Percentiles rank a stretch among this genome's conserved stretches.
phyloP scores from a whole-genome alignment of 2,329 filamentous ascomycete species.

The Thielaviopsis euricoi region DNA sequence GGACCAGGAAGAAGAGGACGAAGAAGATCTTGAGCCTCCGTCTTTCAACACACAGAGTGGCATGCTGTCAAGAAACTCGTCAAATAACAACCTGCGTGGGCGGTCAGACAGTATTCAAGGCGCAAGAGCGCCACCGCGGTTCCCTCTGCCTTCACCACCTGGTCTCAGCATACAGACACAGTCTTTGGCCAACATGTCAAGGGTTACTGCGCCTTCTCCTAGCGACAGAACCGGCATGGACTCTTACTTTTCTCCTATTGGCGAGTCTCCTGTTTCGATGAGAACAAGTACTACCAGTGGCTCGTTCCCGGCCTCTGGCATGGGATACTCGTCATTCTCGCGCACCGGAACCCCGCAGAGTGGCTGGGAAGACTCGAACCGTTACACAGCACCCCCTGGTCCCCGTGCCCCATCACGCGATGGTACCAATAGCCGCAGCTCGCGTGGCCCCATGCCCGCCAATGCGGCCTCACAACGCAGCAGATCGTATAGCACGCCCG shows the following conservation, averaged over 20 bases:
- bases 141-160: slow-evolving; percentile 45
- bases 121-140: slow-evolving; percentile 51
- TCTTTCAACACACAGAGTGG: slow-evolving; percentile 9
- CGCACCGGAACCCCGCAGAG: slow-evolving; percentile 54
- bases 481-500: slow-evolving; percentile 86
- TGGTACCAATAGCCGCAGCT: slow-evolving; percentile 31
- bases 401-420: slow-evolving; percentile 67
- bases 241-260: slow-evolving; percentile 84
- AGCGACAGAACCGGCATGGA: slow-evolving; percentile 49
- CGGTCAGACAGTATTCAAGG: slow-evolving; percentile 53
- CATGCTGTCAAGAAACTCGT: slow-evolving; percentile 46
- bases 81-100: slow-evolving; percentile 57
- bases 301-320: slow-evolving; percentile 39
- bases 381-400: slow-evolving; percentile 80
- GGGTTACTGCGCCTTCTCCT: slow-evolving; percentile 25
- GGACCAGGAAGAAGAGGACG: slow-evolving; percentile 41
- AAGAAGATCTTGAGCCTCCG: slow-evolving; percentile 22
- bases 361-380: slow-evolving; percentile 54
- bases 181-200: slow-evolving; percentile 12
- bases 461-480: slow-evolving; percentile 59
- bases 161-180: slow-evolving; percentile 55
- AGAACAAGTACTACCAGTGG: slow-evolving; percentile 60
- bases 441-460: slow-evolving; percentile 49
- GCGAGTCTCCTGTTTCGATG: slow-evolving; percentile 62
- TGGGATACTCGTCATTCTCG: slow-evolving; percentile 46